Evolutionary conservation across 2,329 filamentous ascomycete species (phyloP), one percentile per base, ranked within the genome.

Genomic region (Scedosporium dehoogii): DNA sequence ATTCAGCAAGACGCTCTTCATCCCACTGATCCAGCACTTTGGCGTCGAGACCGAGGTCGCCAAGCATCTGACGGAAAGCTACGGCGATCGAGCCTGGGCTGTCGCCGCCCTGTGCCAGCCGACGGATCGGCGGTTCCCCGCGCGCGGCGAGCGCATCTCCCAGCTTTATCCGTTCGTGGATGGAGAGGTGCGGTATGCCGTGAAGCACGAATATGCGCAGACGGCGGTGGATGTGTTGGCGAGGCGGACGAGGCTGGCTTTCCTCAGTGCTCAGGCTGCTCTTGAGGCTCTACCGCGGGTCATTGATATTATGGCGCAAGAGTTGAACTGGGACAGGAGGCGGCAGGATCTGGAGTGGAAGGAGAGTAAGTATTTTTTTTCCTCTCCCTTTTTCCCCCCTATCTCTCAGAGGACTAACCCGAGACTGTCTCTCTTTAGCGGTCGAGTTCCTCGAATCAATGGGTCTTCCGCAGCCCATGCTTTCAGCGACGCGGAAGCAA

Each of bases 1-100:
- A 62, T 96, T 87, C 78, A 92, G 88, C 74, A 92, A 92, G 75
- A 82, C 92, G 1, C 85, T 97, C 25, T 96, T 96, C 78, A 96
- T 97, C 80, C 92, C 93, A 74, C 79, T 97, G 42, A 94, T 96
- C 71, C 92, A 97, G 74, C 90, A 96, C 76, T 96, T 91, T 71
- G 91, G 91, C 66, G 78, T 97, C 63, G 92, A 96, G 75, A 96
- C 91, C 18, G 91, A 96, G 69, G 90, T 97, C 21, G 92, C 92
- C 55, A 90, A 91, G 76, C 92, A 97, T 75, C 81, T 97, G 41
- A 89, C 88, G 14, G 85, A 89, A 70, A 90, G 90, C 63, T 97
- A 97, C 72, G 92, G 93, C 67, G 92, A 97, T 75, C 86, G 92
- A 63, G 91, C 92, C 21, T 97, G 92, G 92, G 88, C 89, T 16